Evolutionary conservation across 1,139 yeast species (phyloP).

Genomic region (Zygoascus hellenicus): DNA sequence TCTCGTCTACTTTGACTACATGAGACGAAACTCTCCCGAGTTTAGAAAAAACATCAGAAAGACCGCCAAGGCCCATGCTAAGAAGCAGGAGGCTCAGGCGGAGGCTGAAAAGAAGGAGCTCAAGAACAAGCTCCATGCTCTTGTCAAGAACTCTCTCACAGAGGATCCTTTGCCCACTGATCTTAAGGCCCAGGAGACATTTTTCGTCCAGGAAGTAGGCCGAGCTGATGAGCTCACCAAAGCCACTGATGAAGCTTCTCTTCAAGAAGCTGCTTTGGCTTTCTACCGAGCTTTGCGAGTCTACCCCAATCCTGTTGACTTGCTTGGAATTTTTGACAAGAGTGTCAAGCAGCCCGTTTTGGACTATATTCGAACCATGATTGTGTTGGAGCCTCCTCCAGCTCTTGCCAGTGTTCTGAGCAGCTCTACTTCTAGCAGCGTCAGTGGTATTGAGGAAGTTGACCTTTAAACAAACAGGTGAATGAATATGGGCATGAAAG

Average conservation of each 20-base stretch:
- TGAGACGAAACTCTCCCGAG: conserved; percentile 73
- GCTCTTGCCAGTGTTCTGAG: conserved; percentile 55
- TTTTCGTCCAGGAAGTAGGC: conserved; percentile 78
- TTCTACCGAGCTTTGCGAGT: conserved; percentile 94
- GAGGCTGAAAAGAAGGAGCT: conserved; percentile 54
- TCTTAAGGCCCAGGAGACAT: conserved; percentile 62
- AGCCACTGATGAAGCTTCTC: conserved; percentile 23
- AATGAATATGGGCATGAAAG: not conserved
- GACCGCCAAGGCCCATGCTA: conserved; percentile 50
- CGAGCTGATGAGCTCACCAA: conserved; percentile 54
- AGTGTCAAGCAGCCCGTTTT: conserved; percentile 76
- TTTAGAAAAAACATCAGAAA: conserved; percentile 74
- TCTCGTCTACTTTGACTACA: conserved; percentile 84
- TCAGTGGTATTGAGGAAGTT: conserved; percentile 8
- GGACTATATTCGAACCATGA: conserved; percentile 79
- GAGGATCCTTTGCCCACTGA: conserved; percentile 73
- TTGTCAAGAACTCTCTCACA: conserved; percentile 57
- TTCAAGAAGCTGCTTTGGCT: conserved; percentile 71
- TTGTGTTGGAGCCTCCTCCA: conserved; percentile 83
- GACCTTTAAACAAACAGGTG: not conserved
- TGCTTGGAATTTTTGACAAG: conserved; percentile 83
- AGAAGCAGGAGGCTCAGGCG: conserved; percentile 51
- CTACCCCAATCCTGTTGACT: conserved; percentile 91
- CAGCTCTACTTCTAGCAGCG: conserved; percentile 1
- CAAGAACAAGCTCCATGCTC: conserved; percentile 53